Evolutionary conservation across 768 basidiomycete species (phyloP), one percentile per base, ranked within the genome.

Genomic region (Cystobasidium tubakii): DNA sequence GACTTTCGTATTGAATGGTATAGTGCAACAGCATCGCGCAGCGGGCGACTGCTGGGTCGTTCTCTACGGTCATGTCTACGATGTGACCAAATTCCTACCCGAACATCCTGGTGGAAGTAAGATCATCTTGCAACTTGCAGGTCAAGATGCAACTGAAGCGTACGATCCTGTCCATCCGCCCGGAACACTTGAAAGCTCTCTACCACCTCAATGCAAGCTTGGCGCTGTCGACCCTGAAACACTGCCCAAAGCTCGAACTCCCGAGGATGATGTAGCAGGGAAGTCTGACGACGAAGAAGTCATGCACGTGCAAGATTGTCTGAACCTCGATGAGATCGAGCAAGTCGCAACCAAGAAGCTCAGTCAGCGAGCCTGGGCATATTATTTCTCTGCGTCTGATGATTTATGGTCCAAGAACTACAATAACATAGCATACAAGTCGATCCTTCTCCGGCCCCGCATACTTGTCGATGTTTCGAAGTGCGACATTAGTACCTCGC

Each of bases 91-190:
- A 1, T 73, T 73, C 62, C 39, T 64, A 1, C 21, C 31, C 13
- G 42, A 73, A 17, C 71, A 73, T 57, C 71, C 71, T 21, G 71
- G 71, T 43, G 71, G 71, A 83, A 91, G 92, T 81, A 91, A 91
- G 7, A 91, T 94, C 78, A 62, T 77, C 23, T 77, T 93, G 75
- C 83, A 92, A 62, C 93, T 92, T 79, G 92, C 90, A 46, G 92
- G 91, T 39, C 87, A 91, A 43, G 91, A 94, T 81, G 91, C 92
- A 62, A 93, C 92, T 1, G 91, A 93, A 81, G 91, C 92, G 82
- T 81, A 78, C 78, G 63, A 77, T 4, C 79, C 80, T 13, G 53
- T 81, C 6, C 81, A 82, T 76, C 81, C 81, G 0, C 81, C 81
- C 7, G 81, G 81, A 0, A 81, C 81, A 0, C 77, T 82, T 62